A percentile compares a stretch with the other conserved stretches of the same genome.
Conservation (phyloP, 441 rosid species). For the Corymbia citriodora region DNA sequence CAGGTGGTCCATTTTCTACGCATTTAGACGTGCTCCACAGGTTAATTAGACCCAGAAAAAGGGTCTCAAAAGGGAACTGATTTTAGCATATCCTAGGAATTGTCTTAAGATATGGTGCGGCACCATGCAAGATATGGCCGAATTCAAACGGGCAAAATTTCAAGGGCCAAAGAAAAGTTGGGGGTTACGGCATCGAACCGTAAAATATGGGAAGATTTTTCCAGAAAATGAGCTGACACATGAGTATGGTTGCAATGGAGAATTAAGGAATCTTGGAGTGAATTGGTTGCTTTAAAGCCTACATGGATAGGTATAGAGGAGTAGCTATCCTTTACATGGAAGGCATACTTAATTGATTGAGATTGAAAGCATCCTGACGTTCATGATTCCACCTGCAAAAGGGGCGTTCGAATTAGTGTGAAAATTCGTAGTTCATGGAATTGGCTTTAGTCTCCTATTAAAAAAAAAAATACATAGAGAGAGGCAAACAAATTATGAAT, state of each 20-base stretch:
- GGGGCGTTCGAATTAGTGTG: neutral
- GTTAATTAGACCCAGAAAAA: neutral
- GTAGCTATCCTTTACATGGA: neutral
- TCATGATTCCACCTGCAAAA: neutral
- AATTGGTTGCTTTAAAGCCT: neutral
- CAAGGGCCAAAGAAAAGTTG: neutral
- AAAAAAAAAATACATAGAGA: too few species aligned
- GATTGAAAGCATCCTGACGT: neutral
- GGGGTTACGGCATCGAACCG: neutral
- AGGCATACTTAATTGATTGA: neutral
- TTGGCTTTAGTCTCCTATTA: neutral
- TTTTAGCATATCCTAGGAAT: neutral
- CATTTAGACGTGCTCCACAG: neutral
- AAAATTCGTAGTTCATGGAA: neutral
- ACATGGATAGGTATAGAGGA: neutral
- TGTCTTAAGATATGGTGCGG: neutral
- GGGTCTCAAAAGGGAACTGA: neutral
- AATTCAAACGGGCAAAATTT: neutral
- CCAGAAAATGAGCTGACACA: neutral
- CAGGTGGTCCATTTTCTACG: neutral
- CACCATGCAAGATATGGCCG: neutral
- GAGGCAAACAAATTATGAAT: neutral
- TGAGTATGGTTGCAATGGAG: neutral
- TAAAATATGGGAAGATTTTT: neutral
- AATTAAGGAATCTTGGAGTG: neutral